Evolutionary conservation across 148 eudicot species (phyloP), one percentile per base, ranked within the genome.

Genomic region (Nyssa sinensis): DNA sequence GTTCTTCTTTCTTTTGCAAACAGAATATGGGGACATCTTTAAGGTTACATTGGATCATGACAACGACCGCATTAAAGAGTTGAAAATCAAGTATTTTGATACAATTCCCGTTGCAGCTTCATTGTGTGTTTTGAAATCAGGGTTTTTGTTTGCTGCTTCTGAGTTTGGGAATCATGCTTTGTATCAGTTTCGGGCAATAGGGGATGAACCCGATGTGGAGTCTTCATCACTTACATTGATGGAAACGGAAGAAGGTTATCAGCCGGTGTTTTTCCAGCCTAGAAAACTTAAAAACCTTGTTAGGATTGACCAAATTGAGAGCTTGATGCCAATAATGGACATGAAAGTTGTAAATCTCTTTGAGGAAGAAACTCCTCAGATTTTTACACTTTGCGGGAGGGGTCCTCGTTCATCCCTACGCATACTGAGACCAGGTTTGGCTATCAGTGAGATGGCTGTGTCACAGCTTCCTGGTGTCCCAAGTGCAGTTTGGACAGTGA

Each of bases 301-400:
- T 37, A 88, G 97, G 81, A 89, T 96, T 57, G 98, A 96, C 66
- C 99, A 95, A 35, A 87, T 96, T 51, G 97, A 93, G 83, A 96
- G 99, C 79, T 86, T 96, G 80, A 96, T 96, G 99, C 98, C 99
- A 2, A 82, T 96, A 25, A 86, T 96, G 99, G 99, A 95, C 76
- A 93, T 96, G 99, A 96, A 91, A 82, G 88, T 96, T 23, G 49
- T 70, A 25, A 96, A 93, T 76, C 81, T 96, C 5, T 96, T 96
- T 64, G 99, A 96, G 53, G 99, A 96, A 82, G 99, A 96, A 77
- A 96, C 99, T 25, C 93, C 99, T 25, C 99, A 96, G 77, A 82
- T 96, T 58, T 96, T 93, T 82, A 62, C 99, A 10, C 89, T 96
- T 13, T 96, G 99, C 83, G 99, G 99, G 34, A 91, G 94, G 58